Percentiles rank a stretch among this genome's conserved stretches.
Conservation (phyloP, 2,329 filamentous ascomycete genomes). For the Tolypocladium tundrense region DNA sequence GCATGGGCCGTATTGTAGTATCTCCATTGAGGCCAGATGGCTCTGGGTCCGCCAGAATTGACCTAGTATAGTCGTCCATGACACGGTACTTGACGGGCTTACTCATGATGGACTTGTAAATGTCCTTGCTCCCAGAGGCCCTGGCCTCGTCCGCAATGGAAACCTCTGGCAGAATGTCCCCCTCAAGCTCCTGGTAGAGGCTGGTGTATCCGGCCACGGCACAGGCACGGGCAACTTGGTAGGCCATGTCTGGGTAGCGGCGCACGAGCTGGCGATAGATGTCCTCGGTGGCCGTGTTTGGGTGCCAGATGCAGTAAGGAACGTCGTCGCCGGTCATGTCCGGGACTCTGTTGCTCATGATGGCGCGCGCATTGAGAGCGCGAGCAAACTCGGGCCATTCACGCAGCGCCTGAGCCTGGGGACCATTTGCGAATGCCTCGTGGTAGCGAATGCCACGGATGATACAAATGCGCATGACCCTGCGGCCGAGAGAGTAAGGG, state of each 20-base stretch:
- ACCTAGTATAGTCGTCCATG: conserved; percentile 24
- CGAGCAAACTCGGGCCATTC: background rate
- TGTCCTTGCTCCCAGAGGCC: conserved; percentile 13
- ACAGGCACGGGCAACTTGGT: conserved; percentile 27
- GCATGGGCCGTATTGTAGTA: conserved; percentile 15
- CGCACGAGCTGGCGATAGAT: conserved; percentile 22
- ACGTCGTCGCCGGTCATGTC: conserved; percentile 11
- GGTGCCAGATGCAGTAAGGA: conserved; percentile 31
- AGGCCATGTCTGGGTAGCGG: conserved; percentile 21
- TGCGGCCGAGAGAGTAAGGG: too few relatives aligned
- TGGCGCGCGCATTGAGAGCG: conserved; percentile 17
- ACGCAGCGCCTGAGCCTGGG: background rate
- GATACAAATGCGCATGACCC: background rate
- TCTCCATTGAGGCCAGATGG: conserved; percentile 21
- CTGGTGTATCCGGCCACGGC: conserved; percentile 24
- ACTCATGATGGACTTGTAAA: conserved; percentile 20
- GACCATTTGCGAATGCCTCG: background rate
- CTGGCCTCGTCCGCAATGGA: conserved; percentile 28
- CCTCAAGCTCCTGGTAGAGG: conserved; percentile 21
- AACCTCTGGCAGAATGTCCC: conserved; percentile 23
- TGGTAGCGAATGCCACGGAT: background rate
- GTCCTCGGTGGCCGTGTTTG: conserved; percentile 20
- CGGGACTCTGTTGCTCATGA: conserved; percentile 24
- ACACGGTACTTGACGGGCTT: conserved; percentile 14
- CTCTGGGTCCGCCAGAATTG: conserved; percentile 2